Conservation (phyloP, 352 stramenopile species). For the Phytophthora podocarpi region DNA sequence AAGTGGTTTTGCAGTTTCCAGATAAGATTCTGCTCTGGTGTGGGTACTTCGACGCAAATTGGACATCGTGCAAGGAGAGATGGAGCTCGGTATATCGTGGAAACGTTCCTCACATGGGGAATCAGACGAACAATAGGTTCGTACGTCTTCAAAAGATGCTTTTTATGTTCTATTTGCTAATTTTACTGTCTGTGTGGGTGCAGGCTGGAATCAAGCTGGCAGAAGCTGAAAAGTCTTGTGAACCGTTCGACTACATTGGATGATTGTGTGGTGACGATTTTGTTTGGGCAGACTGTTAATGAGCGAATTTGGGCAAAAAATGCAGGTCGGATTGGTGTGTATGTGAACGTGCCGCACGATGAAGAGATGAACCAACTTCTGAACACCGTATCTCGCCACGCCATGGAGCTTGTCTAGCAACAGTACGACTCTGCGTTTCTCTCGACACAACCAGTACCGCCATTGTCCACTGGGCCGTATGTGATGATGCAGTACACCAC, state of each 20-base stretch:
- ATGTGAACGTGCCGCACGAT: conserved; percentile 4
- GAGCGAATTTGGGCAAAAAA: not conserved
- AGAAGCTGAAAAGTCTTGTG: too few relatives aligned
- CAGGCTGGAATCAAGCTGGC: too few relatives aligned
- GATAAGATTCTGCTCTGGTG: not conserved
- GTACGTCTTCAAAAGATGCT: too few relatives aligned
- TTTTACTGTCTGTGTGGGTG: too few relatives aligned
- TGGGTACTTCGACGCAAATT: conserved; percentile 4
- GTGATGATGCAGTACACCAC: too few relatives aligned
- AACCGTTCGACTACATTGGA: too few relatives aligned
- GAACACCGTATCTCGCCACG: not conserved
- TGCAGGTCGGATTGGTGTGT: conserved; percentile 1
- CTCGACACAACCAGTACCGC: too few relatives aligned
- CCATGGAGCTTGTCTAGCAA: not conserved
- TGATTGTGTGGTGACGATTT: not conserved
- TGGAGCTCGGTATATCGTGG: conserved; percentile 8
- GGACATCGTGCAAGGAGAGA: conserved; percentile 3
- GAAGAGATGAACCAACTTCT: not conserved
- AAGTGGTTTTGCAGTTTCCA: not conserved
- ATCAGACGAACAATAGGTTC: conserved; percentile 11
- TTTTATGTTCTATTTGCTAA: too few relatives aligned
- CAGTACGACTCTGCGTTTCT: conserved; percentile 2
- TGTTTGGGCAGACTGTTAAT: conserved; percentile 8
- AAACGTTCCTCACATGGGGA: conserved; percentile 6
- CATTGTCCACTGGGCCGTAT: too few relatives aligned